Evolutionary conservation across 1,284 basidiomycete genomes (phyloP), one percentile per base, ranked within the genome.

Genomic region (Pyrrhoderma noxium): DNA sequence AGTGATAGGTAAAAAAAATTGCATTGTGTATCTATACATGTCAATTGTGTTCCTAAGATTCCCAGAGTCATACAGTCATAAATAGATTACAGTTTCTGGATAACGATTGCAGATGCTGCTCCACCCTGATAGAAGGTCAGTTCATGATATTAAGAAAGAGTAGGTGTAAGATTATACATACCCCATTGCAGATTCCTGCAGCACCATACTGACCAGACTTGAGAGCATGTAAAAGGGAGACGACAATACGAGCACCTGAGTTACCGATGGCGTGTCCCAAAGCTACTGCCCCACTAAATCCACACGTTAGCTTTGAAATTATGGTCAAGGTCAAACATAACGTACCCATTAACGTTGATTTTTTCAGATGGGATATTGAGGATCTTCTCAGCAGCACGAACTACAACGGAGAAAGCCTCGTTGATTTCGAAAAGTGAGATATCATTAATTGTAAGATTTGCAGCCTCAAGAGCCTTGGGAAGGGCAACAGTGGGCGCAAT

Each of bases 161-260:
- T 14, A 34, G 8, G 39, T 31, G 31, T 40, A 31, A 19, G 45
- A 35, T 43, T 54, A 31, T 51, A 75, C 89, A 65, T 68, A 91
- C 89, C 59, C 94, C 94, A 67, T 99, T 99, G 81, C 96, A 99
- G 61, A 99, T 89, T 69, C 89, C 94, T 27, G 95, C 96, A 52
- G 91, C 91, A 62, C 96, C 96, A 64, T 95, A 97, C 73, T 99
- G 78, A 47, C 96, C 96, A n/a, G 85, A 70, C 76, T 97, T 87
- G 59, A 99, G 79, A 9, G 87, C 82, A 66, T 99, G 95, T 8
- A 91, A 76, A 34, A 99, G 80, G 8, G 95, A 93, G 43, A 99
- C 95, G 52, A 99, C 77, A 70, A 99, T 99, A 52, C 96, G 83
- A 47, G 89, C 81, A 37, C 96, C 96, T 39, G 93, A 97, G 69